Base-by-base conservation (phyloP, 2,329 filamentous ascomycete genomes). In the Orbilia quercus region DNA sequence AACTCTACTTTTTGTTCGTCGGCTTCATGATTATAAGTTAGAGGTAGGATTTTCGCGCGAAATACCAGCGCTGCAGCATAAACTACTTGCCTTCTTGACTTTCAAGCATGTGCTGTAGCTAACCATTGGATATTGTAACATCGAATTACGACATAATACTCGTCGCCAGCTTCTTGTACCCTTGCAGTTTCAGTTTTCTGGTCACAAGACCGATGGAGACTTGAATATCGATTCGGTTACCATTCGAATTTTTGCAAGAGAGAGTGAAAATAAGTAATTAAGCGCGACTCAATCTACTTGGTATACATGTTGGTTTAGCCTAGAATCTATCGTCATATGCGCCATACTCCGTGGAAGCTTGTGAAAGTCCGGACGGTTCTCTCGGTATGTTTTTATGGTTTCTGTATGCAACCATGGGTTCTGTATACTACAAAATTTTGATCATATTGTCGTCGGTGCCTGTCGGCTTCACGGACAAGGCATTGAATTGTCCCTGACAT, bases 401-500 rank as follows among this genome's bases (percentile, higher is more conserved):
- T 53, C 34, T 31, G 28, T 9, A 9, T 31, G n/a, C n/a, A n/a
- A n/a, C n/a, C n/a, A n/a, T n/a, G n/a, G n/a, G n/a, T n/a, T n/a
- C n/a, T n/a, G n/a, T n/a, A n/a, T n/a, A n/a, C 11, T 25, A 23
- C 3, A 31, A 28, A 34, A 20, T 22, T 22, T 51, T 25, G 7
- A 31, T 55, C 6, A 50, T 16, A 4, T 25, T 58, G 28, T 66
- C 28, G 53, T 67, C 63, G 63, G 63, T 22, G 36, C 59, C 47
- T 7, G 23, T 60, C 64, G 64, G 64, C 64, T 69, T 69, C 48
- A 11, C 64, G 64, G 64, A 69, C n/a, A 51, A 69, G 64, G 64
- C 64, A 25, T 11, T n/a, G 28, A 34, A 40, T 22, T 28, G 16
- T 20, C 63, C 63, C 54, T 59, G 55, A 55, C n/a, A 25, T 55